Evolutionary conservation across 805 yeast species (phyloP), one percentile per base, ranked within the genome.

Genomic region (Metschnikowia matae): DNA sequence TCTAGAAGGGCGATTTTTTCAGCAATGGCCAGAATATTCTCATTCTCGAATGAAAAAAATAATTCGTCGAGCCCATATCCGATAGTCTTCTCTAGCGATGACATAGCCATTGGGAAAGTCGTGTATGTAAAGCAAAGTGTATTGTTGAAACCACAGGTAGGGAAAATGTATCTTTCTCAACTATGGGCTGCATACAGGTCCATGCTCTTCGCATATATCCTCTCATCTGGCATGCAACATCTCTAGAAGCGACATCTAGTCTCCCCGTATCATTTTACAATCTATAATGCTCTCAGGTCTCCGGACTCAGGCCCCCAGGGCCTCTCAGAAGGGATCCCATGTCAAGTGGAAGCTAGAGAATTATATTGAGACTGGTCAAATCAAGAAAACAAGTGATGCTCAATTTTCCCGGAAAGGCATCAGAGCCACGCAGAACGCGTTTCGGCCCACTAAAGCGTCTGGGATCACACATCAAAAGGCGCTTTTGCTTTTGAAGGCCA

Each of bases 331-430:
- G 44, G 37, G 32, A 38, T 15, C 50, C 36, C 15, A 54, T 34
- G 44, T 55, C 17, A 51, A 50, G 43, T 53, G 58, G 58, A 55
- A 67, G 41, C 61, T 69, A 26, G 54, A 60, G n/a, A 56, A 64
- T 52, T 67, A 64, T 44, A 41, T 62, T 11, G 62, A 66, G 35
- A 63, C 69, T 0, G 71, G 72, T 6, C 62, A 64, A 46, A 54
- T 67, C 33, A 42, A 57, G 34, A 55, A 49, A 15, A 42, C 49
- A 15, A 57, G 64, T 6, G 62, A 58, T 5, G 34, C 31, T 10
- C 63, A 65, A 38, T 23, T 34, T n/a, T 48, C 57, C 15, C 44
- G 49, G n/a, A 44, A 34, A 55, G 54, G 41, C 26, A 23, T 11
- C 20, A 43, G 53, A n/a, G 47, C 23, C 33, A 44, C 15, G 40